A percentile compares a stretch with the other conserved stretches of the same genome.
These are phyloP conservation scores for Paraphoma chrysanthemicola DNA, from an alignment of 2,329 filamentous ascomycete genomes.

Conservation along the genomic window DNA sequence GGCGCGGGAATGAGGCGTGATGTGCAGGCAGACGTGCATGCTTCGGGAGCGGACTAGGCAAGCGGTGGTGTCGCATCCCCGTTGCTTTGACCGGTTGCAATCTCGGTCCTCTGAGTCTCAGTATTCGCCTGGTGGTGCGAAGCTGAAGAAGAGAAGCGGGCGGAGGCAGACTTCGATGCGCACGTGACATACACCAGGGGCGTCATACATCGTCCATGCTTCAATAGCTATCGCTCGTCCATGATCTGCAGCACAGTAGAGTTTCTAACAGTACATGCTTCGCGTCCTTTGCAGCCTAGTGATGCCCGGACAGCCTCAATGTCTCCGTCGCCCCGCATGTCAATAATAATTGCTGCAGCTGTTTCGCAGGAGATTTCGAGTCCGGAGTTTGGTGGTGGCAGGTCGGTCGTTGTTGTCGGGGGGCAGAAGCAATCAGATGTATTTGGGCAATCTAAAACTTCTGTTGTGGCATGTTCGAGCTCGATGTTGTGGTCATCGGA, in stretches of 20 bases:
- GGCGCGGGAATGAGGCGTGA: no score
- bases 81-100: background rate
- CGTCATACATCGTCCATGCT: background rate
- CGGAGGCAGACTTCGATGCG: background rate
- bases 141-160: background rate
- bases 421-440: slow-evolving; percentile 30
- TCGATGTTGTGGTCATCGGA: background rate
- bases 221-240: slow-evolving; percentile 22
- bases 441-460: slow-evolving; percentile 20
- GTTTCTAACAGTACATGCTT: slow-evolving; percentile 31
- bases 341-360: slow-evolving; percentile 34
- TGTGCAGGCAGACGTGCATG: no score
- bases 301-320: slow-evolving; percentile 21
- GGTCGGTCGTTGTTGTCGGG: slow-evolving; percentile 4
- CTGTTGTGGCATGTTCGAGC: background rate
- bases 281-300: slow-evolving; percentile 23
- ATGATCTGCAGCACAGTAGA: slow-evolving; percentile 32
- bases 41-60: background rate
- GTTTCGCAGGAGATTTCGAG: slow-evolving; percentile 37
- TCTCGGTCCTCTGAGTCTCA: background rate
- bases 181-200: background rate
- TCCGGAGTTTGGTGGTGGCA: background rate
- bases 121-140: background rate
- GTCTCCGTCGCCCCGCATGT: slow-evolving; percentile 36
- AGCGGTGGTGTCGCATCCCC: background rate